Evolutionary conservation across 2,329 filamentous ascomycete species (phyloP).

Genomic region (Hymenoscyphus albidus): DNA sequence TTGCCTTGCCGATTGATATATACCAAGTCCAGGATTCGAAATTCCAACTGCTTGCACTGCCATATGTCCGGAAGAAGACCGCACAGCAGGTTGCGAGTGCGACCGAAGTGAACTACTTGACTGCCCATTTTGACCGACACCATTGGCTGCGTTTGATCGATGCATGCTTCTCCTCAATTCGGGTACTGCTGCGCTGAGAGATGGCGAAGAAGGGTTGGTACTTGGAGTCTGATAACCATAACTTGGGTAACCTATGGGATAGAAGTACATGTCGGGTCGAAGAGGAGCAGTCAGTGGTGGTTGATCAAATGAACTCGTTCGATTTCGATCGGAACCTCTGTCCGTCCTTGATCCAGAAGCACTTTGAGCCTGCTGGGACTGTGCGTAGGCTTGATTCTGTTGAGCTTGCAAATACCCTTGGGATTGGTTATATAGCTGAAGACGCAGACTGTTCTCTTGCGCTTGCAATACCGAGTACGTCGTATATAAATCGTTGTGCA

Average conservation of each 20-base stretch:
- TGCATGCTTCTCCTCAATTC: slow-evolving; percentile 58
- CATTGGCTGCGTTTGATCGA: slow-evolving; percentile 48
- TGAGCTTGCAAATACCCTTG: slow-evolving; percentile 42
- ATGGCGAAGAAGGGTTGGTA: slow-evolving; percentile 55
- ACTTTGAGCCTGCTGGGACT: slow-evolving; percentile 36
- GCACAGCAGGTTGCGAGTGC: slow-evolving; percentile 61
- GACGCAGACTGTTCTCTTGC: slow-evolving; percentile 44
- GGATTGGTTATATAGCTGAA: slow-evolving; percentile 46
- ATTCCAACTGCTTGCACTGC: slow-evolving; percentile 39
- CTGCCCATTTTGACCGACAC: slow-evolving; percentile 42
- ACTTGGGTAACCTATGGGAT: slow-evolving; percentile 42
- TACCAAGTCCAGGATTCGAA: slow-evolving; percentile 36
- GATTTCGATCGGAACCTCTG: slow-evolving; percentile 47
- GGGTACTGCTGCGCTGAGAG: slow-evolving; percentile 41
- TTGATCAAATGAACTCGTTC: slow-evolving; percentile 62
- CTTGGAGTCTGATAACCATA: slow-evolving; percentile 49
- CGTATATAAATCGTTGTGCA: slow-evolving; percentile 37
- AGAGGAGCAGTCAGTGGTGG: slow-evolving; percentile 56
- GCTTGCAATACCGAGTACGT: slow-evolving; percentile 39
- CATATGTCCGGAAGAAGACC: slow-evolving; percentile 34
- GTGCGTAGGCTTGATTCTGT: slow-evolving; percentile 40
- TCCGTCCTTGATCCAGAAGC: slow-evolving; percentile 34
- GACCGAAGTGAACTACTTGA: slow-evolving; percentile 57
- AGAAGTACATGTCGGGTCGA: slow-evolving; percentile 53
- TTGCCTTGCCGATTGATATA: slow-evolving; percentile 29